Evolutionary conservation across 148 eudicot species (phyloP).

Genomic region (Vaccinium corymbosum): DNA sequence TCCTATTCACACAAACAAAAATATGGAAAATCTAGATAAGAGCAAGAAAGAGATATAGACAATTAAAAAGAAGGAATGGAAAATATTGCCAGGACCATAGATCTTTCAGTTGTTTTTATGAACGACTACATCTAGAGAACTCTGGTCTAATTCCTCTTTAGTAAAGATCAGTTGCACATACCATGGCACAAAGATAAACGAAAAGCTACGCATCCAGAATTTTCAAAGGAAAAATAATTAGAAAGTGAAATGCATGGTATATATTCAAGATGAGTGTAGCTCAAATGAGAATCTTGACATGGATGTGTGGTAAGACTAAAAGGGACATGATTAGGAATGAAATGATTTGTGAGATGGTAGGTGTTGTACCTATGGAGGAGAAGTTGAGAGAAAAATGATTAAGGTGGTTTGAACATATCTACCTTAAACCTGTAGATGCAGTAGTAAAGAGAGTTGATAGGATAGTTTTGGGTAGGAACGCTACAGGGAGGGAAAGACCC

Average conservation of each 20-base stretch:
- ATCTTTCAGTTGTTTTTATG: not conserved
- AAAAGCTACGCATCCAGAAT: not conserved
- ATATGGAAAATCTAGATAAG: not conserved
- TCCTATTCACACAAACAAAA: constrained; percentile 36
- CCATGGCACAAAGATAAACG: not conserved
- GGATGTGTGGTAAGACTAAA: too few relatives aligned
- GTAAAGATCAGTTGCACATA: not conserved
- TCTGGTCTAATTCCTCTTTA: not conserved
- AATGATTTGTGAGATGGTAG: too few relatives aligned
- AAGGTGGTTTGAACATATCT: too few relatives aligned
- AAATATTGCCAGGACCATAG: not conserved
- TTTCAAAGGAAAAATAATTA: not conserved
- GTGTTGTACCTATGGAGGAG: too few relatives aligned
- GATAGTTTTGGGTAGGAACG: too few relatives aligned
- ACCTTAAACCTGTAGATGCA: too few relatives aligned
- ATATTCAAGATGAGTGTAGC: not conserved
- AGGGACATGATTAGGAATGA: too few relatives aligned
- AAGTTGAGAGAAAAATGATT: too few relatives aligned
- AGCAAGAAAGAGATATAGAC: not conserved
- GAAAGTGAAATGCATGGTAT: not conserved
- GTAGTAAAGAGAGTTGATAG: too few relatives aligned
- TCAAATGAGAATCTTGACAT: too few relatives aligned
- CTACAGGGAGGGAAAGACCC: too few relatives aligned
- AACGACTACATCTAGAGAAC: not conserved
- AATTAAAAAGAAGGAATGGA: not conserved